Evolutionary conservation across 2,329 filamentous ascomycete species (phyloP), one percentile per base, ranked within the genome.

Genomic region (Nigrospora osmanthi): DNA sequence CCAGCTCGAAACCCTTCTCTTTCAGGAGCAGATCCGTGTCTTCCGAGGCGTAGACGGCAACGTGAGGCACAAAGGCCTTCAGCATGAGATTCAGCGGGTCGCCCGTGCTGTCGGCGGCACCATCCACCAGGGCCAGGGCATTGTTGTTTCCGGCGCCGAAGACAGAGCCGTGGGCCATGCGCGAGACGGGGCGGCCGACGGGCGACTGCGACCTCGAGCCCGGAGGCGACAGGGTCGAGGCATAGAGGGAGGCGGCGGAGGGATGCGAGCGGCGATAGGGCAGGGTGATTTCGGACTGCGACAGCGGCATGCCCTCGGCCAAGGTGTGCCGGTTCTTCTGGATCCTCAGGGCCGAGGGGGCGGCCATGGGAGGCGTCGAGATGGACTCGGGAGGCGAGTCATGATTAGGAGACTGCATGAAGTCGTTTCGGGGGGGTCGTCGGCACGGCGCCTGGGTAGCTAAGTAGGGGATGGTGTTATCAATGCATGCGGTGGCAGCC

Each of bases 31-130:
- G 77, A 58, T 96, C 86, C 1, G 89, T 93, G 59, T 97, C 91
- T 14, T 78, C 70, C 13, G 91, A 95, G n/a, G 89, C 80, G 54
- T 90, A 85, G 28, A 98, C 80, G 7, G 87, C 87, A 38, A 98
- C 81, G 51, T 93, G 87, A 1, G 93, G 94, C 13, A 91, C 87
- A 61, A 95, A 95, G 3, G 89, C 85, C 47, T 84, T 83, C 44
- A 94, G 72, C 37, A 97, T 83, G 41, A 95, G 69, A 51, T 74
- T 76, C 17, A 80, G 63, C 31, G 79, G 78, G 47, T 82, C 77
- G 11, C 70, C 68, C 1, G 73, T 72, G 46, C 64, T 69, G 37
- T 72, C 69, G 11, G 65, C 67, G 1, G 63, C 63, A 35, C 59
- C 59, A 2, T 63, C 64, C 34, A 72, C 70, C 3, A 71, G 60